Conservation (phyloP, 108 stramenopile species). For the Pseudonitzschia delicatissima region DNA sequence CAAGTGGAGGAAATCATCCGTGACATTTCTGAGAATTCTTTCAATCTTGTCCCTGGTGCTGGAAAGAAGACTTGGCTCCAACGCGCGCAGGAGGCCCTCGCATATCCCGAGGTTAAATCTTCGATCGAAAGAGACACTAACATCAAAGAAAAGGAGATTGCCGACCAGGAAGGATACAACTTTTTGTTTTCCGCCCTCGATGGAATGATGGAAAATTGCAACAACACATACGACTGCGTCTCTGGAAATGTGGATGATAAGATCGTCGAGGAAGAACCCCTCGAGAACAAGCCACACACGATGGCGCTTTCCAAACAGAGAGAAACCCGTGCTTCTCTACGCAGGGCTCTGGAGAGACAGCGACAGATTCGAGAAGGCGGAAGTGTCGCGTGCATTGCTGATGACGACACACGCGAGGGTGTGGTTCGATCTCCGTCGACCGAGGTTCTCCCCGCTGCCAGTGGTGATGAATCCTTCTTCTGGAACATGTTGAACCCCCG, state of each 20-base stretch:
- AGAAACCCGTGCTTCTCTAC: background rate
- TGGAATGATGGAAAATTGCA: conserved; percentile 10
- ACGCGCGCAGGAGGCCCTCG: conserved; percentile 13
- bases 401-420: too few relatives aligned
- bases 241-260: background rate
- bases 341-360: background rate
- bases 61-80: conserved; percentile 29
- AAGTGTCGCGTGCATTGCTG: too few relatives aligned
- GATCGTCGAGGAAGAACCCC: background rate
- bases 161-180: conserved; percentile 2
- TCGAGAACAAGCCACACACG: conserved; percentile 1
- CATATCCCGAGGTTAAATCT: background rate
- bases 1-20: conserved; percentile 39
- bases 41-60: conserved; percentile 11
- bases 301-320: background rate
- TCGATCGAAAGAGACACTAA: background rate
- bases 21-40: conserved; percentile 19
- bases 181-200: conserved; percentile 6
- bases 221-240: conserved; percentile 14
- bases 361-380: background rate
- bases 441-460: too few relatives aligned
- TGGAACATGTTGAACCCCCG: background rate
- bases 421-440: too few relatives aligned
- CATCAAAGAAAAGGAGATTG: background rate
- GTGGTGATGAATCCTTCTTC: too few relatives aligned